Base-by-base conservation (phyloP, 495 filamentous ascomycete genomes). In the Aspergillus sclerotioniger region DNA sequence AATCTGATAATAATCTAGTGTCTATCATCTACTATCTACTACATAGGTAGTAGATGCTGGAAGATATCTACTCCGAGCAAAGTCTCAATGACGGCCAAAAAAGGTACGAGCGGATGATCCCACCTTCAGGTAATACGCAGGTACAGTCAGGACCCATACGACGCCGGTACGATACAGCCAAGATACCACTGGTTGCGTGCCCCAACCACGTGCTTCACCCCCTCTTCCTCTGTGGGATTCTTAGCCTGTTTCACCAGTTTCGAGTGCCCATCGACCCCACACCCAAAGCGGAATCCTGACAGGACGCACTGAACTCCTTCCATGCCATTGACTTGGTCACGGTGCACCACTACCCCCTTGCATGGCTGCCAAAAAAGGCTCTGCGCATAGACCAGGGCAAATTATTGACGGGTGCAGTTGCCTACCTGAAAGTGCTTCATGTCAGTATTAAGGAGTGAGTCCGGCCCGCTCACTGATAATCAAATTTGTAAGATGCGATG, bases 301-400 rank as follows among this genome's bases (percentile, higher is more conserved):
- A 50, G 47, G 47, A 50, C 47, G 47, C 47, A 50, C 13, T 50
- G 47, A 50, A 31, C 47, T 50, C 31, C 25, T n/a, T 25, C 37
- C 12, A 41, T 41, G 37, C 12, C 37, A 41, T 13, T 41, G 47
- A 15, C 25, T n/a, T 25, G 8, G 28, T 31, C 16, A 32, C 25
- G 29, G 13, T 8, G 7, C 46, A 49, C 7, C 25, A 3, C 9
- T 12, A 15, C 28, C 46, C 21, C 46, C 46, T 49, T 21, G 46
- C 28, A 35, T 35, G 33, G 33, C 13, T 8, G 9, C 33, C 33
- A 9, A 13, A 13, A 35, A 13, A 35, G 9, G 33, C 33, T 35
- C 33, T 3, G 9, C 33, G 33, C 37, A 41, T 41, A 41, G 37
- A 41, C 37, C 37, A 41, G 37, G n/a, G 10, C 37, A n/a, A n/a